Evolutionary conservation across 441 rosid genomes (phyloP).

Genomic region (Adansonia grandidieri): DNA sequence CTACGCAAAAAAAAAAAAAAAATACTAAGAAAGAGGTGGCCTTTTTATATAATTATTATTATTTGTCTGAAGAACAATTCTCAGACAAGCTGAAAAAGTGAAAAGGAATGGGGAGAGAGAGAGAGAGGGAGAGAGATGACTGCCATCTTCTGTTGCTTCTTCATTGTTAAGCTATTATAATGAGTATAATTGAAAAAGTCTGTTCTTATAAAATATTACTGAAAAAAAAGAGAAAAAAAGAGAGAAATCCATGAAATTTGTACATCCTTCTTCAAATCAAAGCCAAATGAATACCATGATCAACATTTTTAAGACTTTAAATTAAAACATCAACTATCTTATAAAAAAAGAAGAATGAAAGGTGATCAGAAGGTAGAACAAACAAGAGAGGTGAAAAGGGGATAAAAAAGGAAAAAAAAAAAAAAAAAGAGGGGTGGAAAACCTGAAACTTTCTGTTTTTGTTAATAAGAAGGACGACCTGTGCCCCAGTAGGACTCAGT

Average conservation of each 20-base stretch:
- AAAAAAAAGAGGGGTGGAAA: slow-evolving; percentile 18
- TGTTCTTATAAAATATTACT: too few species aligned
- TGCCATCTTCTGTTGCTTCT: slow-evolving; percentile 28
- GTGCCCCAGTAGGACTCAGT: slow-evolving; percentile 75
- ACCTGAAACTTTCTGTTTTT: slow-evolving; percentile 21
- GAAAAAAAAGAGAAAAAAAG: too few species aligned
- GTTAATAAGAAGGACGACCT: slow-evolving; percentile 60
- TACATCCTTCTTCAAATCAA: slow-evolving; percentile 52
- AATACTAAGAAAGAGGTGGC: not conserved
- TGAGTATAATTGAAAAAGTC: too few species aligned
- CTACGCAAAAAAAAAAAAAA: not conserved
- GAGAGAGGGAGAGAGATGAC: not conserved
- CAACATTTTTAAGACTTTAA: slow-evolving; percentile 20
- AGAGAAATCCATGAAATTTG: slow-evolving; percentile 39
- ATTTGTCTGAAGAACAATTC: slow-evolving; percentile 30
- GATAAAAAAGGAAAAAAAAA: slow-evolving; percentile 1
- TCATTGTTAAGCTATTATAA: slow-evolving; percentile 10
- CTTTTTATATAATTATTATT: not conserved
- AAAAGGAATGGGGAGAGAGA: not conserved
- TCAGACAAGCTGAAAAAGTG: slow-evolving; percentile 29
- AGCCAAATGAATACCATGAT: slow-evolving; percentile 38
- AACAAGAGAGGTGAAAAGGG: slow-evolving; percentile 23
- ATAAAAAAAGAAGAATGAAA: slow-evolving; percentile 39
- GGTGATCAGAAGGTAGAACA: slow-evolving; percentile 30
- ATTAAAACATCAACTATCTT: slow-evolving; percentile 32